These are phyloP conservation scores for Phytophthora colocasiae DNA, from an alignment of 352 stramenopile species.

Conservation along the genomic window DNA sequence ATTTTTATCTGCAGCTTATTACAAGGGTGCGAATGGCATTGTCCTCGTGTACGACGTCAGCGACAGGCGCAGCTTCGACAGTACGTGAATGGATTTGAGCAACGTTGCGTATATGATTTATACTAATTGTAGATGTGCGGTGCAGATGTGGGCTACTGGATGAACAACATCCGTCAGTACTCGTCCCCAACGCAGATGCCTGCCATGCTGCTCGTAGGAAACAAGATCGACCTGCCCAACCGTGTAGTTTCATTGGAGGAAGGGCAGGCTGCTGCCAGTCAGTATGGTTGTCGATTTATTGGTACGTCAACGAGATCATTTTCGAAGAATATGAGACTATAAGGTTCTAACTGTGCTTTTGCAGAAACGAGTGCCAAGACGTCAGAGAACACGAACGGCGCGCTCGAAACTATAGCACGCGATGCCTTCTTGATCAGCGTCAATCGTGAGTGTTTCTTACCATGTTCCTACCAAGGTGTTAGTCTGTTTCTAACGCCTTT, in stretches of 20 bases:
- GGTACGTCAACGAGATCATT: slow-evolving; percentile 40
- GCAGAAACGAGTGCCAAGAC: slow-evolving; percentile 91
- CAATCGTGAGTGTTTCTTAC: slow-evolving; percentile 67
- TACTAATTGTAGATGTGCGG: slow-evolving; percentile 24
- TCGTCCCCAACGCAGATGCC: slow-evolving; percentile 74
- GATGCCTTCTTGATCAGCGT: slow-evolving; percentile 88
- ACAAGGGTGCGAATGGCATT: slow-evolving; percentile 94
- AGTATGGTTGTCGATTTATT: slow-evolving; percentile 90
- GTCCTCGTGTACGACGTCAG: slow-evolving; percentile 95
- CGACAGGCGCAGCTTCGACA: slow-evolving; percentile 93
- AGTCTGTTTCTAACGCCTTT: slow-evolving; percentile 6
- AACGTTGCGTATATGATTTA: slow-evolving; percentile 1
- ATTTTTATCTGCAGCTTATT: slow-evolving; percentile 80
- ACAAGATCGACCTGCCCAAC: slow-evolving; percentile 93
- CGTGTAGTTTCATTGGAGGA: slow-evolving; percentile 82
- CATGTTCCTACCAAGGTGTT: neutral
- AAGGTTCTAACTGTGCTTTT: slow-evolving; percentile 24
- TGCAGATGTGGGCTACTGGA: slow-evolving; percentile 94
- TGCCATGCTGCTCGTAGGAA: slow-evolving; percentile 90
- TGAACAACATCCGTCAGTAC: slow-evolving; percentile 95
- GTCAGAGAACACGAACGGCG: slow-evolving; percentile 87
- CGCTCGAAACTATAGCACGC: slow-evolving; percentile 86
- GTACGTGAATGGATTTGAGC: slow-evolving; percentile 52
- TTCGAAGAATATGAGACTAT: neutral
- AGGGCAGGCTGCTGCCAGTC: slow-evolving; percentile 78